Conservation (phyloP, 371 early-diverging fungal genomes). For the Rhizopus microsporus region DNA sequence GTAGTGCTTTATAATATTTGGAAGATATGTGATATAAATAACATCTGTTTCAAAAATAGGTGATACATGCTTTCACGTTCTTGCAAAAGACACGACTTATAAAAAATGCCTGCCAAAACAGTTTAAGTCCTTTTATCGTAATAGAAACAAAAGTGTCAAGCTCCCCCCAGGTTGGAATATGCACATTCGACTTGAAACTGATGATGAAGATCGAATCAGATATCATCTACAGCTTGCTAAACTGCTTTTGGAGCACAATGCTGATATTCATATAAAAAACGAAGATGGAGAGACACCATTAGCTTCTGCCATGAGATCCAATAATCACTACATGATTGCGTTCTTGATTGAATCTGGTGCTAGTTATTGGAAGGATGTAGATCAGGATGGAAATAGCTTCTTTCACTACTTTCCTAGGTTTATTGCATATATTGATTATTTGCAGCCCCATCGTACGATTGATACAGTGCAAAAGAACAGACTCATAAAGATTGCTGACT, state of each 20-base stretch:
- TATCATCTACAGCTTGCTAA: constrained; percentile 30
- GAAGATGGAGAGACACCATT: constrained; percentile 47
- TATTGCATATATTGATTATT: constrained; percentile 8
- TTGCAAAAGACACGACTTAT: constrained; percentile 27
- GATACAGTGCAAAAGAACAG: constrained; percentile 8
- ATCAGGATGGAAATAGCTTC: constrained; percentile 34
- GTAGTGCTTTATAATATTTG: too few species aligned
- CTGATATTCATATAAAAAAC: constrained; percentile 34
- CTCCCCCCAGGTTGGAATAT: too few species aligned
- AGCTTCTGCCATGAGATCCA: constrained; percentile 31
- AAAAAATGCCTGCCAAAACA: constrained; percentile 16
- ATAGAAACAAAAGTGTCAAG: neutral
- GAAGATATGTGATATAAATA: too few species aligned
- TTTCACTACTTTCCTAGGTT: constrained; percentile 38
- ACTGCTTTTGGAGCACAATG: constrained; percentile 30
- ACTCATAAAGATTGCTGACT: constrained; percentile 3
- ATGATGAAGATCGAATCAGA: constrained; percentile 36
- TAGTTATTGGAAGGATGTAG: constrained; percentile 26
- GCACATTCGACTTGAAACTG: neutral
- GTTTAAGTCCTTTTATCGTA: constrained; percentile 10
- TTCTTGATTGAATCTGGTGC: constrained; percentile 36
- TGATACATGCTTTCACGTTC: constrained; percentile 48
- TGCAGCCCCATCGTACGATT: constrained; percentile 9
- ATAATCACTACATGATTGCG: constrained; percentile 31
- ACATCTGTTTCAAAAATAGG: constrained; percentile 14